These are phyloP conservation scores for Aphanomyces stellatus DNA, from an alignment of 352 stramenopile genomes.

Conservation along the genomic window DNA sequence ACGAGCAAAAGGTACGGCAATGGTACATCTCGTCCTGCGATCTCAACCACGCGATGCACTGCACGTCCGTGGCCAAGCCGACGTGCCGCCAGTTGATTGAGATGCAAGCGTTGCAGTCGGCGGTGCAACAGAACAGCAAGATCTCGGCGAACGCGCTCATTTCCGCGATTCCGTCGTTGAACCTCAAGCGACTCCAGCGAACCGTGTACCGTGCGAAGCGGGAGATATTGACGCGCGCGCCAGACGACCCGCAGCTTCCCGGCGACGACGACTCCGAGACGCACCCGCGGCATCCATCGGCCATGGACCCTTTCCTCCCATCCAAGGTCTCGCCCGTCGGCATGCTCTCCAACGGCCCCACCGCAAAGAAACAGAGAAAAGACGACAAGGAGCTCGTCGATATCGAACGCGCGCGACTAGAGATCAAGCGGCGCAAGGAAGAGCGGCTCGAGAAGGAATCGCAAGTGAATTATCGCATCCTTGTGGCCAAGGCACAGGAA, in stretches of 20 bases:
- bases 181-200: constrained; percentile 9
- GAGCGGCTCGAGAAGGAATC: background rate
- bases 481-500: constrained; percentile 3
- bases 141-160: constrained; percentile 10
- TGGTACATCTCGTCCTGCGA: constrained; percentile 50
- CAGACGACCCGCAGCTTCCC: background rate
- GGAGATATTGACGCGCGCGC: background rate
- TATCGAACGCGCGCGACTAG: background rate
- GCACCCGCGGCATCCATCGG: background rate
- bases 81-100: constrained; percentile 37
- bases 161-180: background rate
- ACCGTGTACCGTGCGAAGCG: background rate
- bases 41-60: constrained; percentile 31
- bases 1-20: constrained; percentile 27
- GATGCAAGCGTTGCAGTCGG: constrained; percentile 32
- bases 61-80: constrained; percentile 32
- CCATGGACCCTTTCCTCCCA: background rate
- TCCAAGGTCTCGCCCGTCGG: background rate
- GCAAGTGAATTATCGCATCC: constrained; percentile 4
- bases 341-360: background rate
- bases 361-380: background rate
- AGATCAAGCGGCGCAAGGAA: constrained; percentile 7
- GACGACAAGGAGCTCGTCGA: background rate
- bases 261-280: background rate
- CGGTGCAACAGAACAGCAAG: constrained; percentile 27